Evolutionary conservation across 1,284 basidiomycete genomes (phyloP).

Genomic region (Irpex sp.): DNA sequence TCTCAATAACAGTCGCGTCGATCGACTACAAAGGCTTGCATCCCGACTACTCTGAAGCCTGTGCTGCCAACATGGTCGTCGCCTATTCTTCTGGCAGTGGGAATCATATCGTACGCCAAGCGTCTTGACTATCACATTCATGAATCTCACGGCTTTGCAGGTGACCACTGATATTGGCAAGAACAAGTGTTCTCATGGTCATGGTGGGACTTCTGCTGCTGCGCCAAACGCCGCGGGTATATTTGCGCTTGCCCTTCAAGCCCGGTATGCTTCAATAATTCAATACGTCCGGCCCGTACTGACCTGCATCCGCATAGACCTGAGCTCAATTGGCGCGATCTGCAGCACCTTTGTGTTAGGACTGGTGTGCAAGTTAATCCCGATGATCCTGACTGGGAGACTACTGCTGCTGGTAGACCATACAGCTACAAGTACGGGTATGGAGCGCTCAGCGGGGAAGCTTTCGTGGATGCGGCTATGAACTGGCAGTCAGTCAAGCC

Average conservation of each 20-base stretch:
- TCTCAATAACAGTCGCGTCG: constrained; percentile 92
- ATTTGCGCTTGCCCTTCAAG: constrained; percentile 82
- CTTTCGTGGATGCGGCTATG: constrained; percentile 78
- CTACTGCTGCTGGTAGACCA: constrained; percentile 68
- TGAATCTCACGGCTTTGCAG: constrained; percentile 34
- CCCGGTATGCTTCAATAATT: constrained; percentile 47
- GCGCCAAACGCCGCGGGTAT: constrained; percentile 94
- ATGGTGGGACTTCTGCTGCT: constrained; percentile 97
- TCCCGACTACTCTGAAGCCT: constrained; percentile 96
- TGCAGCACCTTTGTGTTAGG: constrained; percentile 86
- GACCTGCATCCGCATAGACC: constrained; percentile 44
- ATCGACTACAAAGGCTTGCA: constrained; percentile 90
- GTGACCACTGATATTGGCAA: constrained; percentile 93
- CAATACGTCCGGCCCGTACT: not conserved
- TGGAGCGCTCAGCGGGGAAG: constrained; percentile 83
- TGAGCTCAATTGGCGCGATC: constrained; percentile 94
- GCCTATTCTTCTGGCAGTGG: constrained; percentile 96
- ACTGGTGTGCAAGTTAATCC: constrained; percentile 80
- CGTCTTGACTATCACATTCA: constrained; percentile 12
- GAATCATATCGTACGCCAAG: constrained; percentile 72
- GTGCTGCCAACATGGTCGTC: constrained; percentile 94
- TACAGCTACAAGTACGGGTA: constrained; percentile 99
- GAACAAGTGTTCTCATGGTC: constrained; percentile 75
- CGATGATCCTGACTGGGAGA: constrained; percentile 94
- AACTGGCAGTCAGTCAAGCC: constrained; percentile 89